Conservation (phyloP, 352 stramenopile genomes). For the Lagenidium giganteum region DNA sequence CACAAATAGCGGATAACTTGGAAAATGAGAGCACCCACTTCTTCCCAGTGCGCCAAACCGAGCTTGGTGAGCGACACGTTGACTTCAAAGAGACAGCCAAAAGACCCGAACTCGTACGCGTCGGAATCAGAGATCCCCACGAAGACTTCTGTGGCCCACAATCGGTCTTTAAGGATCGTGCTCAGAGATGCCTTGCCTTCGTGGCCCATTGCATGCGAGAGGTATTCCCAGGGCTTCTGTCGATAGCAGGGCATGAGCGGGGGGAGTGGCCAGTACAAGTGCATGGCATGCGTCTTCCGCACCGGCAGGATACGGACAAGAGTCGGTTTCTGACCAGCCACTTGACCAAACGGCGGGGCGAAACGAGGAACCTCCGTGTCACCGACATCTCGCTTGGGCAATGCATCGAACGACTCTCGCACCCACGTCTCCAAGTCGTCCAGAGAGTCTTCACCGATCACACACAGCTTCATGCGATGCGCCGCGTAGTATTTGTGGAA, state of each 20-base stretch:
- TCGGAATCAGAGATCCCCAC: constrained; percentile 30
- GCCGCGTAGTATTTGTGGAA: constrained; percentile 36
- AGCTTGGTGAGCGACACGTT: constrained; percentile 25
- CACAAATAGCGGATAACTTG: constrained; percentile 15
- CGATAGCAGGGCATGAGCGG: constrained; percentile 17
- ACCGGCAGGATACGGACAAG: constrained; percentile 29
- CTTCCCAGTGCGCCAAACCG: constrained; percentile 25
- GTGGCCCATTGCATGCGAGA: constrained; percentile 35
- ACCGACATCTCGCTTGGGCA: constrained; percentile 11
- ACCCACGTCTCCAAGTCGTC: constrained; percentile 33
- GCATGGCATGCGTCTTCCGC: constrained; percentile 26
- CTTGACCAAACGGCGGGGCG: constrained; percentile 17
- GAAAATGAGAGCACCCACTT: constrained; percentile 24
- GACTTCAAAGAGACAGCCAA: constrained; percentile 34
- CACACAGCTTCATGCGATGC: constrained; percentile 37
- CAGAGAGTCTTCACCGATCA: constrained; percentile 27
- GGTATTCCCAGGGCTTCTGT: constrained; percentile 32
- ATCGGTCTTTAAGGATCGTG: constrained; percentile 17
- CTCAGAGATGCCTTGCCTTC: constrained; percentile 28
- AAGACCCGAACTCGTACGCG: constrained; percentile 37
- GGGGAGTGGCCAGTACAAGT: constrained; percentile 35
- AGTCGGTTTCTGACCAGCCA: constrained; percentile 16
- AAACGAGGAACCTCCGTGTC: neutral
- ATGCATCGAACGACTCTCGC: constrained; percentile 23
- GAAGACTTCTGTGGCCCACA: constrained; percentile 28